Evolutionary conservation across 2,329 filamentous ascomycete species (phyloP).

Genomic region (Xylariaceae sp.): DNA sequence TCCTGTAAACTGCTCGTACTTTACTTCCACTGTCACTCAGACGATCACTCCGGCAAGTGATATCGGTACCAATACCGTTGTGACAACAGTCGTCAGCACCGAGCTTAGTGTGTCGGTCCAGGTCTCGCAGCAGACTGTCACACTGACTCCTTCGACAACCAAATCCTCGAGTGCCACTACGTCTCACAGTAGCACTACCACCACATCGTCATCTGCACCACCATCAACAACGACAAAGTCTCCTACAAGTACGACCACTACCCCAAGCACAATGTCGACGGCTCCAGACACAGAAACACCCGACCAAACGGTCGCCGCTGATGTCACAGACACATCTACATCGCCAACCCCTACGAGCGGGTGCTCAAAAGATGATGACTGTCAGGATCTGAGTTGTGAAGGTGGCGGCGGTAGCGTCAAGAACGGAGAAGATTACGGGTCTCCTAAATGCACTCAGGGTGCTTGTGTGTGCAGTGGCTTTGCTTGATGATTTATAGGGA

Average conservation of each 20-base stretch:
- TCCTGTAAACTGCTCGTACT: not conserved
- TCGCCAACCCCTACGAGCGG: too few relatives aligned
- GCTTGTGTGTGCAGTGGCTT: too few relatives aligned
- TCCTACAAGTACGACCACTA: not conserved
- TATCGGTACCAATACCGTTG: not conserved
- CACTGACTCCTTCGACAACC: not conserved
- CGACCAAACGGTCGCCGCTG: too few relatives aligned
- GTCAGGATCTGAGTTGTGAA: too few relatives aligned
- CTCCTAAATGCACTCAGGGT: too few relatives aligned
- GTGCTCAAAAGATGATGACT: too few relatives aligned
- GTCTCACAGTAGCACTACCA: not conserved
- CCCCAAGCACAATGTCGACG: too few relatives aligned
- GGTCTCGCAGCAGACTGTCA: not conserved
- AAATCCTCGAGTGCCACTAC: not conserved
- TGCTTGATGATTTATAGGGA: too few relatives aligned
- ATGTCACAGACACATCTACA: too few relatives aligned
- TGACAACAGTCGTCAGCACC: not conserved
- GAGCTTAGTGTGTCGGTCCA: not conserved
- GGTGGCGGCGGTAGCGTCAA: too few relatives aligned
- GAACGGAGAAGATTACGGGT: too few relatives aligned
- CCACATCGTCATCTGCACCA: not conserved
- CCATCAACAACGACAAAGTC: not conserved
- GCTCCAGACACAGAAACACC: too few relatives aligned
- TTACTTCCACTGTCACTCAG: not conserved
- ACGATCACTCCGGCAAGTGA: not conserved